These are phyloP conservation scores for Thielaviopsis ethacetica DNA, from an alignment of 2,329 filamentous ascomycete species.

Conservation along the genomic window DNA sequence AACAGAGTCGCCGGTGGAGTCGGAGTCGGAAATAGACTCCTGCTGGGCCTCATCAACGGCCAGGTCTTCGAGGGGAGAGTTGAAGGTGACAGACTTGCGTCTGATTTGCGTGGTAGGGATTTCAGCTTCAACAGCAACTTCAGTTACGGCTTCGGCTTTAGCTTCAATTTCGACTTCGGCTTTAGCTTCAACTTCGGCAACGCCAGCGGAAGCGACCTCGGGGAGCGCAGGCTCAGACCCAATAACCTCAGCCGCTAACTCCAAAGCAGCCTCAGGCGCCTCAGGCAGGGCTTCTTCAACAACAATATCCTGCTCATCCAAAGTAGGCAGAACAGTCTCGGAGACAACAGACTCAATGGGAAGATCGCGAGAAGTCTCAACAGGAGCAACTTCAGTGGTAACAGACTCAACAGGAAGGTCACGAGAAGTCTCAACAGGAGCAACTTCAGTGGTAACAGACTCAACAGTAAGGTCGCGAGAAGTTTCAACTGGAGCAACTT, in stretches of 20 bases:
- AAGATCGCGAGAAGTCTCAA: not conserved
- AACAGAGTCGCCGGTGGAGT: no score
- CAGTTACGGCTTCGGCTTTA: not conserved
- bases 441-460: not conserved
- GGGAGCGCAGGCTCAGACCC: slow-evolving; percentile 16
- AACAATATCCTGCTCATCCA: not conserved
- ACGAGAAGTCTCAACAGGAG: not conserved
- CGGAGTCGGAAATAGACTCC: no score
- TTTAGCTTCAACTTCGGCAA: not conserved
- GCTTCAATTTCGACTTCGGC: not conserved
- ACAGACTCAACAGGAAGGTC: not conserved
- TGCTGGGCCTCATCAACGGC: not conserved
- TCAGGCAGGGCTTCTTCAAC: not conserved
- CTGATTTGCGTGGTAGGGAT: not conserved
- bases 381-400: not conserved
- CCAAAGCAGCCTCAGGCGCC: not conserved
- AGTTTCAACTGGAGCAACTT: not conserved
- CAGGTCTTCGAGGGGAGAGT: not conserved
- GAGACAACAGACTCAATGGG: not conserved
- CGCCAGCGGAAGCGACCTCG: no score
- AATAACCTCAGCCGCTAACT: slow-evolving; percentile 20
- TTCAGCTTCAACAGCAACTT: not conserved
- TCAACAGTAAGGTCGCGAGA: not conserved
- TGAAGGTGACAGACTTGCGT: not conserved
- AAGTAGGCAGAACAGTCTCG: not conserved